Conservation (phyloP, 2,329 filamentous ascomycete genomes). For the Fusarium compactum region DNA sequence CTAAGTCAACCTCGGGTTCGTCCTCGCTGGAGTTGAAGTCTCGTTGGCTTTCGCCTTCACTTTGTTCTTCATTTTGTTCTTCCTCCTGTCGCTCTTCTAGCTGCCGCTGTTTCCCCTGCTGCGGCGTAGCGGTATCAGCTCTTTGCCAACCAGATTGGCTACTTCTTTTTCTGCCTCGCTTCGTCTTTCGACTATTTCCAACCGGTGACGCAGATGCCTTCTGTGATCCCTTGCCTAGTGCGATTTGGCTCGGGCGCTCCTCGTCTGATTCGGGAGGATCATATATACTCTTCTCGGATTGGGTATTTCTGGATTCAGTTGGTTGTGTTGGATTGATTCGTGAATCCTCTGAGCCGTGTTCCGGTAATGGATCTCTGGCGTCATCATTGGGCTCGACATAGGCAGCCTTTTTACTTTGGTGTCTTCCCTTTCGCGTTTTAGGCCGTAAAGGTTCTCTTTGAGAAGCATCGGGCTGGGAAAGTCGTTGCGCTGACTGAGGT, state of each 20-base stretch:
- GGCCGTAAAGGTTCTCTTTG: background rate
- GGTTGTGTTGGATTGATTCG: background rate
- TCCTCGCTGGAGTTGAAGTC: background rate
- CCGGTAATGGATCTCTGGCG: constrained; percentile 21
- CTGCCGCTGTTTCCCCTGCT: background rate
- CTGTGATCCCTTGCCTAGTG: background rate
- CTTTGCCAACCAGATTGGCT: background rate
- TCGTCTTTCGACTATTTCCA: background rate
- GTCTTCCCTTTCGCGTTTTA: constrained; percentile 1
- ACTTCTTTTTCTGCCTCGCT: background rate
- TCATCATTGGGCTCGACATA: constrained; percentile 9
- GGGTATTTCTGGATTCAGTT: background rate
- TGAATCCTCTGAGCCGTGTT: constrained; percentile 20
- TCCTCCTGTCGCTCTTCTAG: background rate
- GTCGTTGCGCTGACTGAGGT: background rate
- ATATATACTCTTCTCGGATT: background rate
- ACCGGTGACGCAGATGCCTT: background rate
- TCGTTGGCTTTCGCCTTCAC: background rate
- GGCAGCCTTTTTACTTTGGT: constrained; percentile 27
- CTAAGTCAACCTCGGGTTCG: constrained; percentile 1
- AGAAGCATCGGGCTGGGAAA: background rate
- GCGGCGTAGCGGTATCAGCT: too few relatives aligned
- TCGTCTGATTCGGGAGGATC: background rate
- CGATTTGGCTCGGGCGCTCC: background rate
- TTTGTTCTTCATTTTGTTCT: background rate